Percentiles rank a stretch among this genome's conserved stretches.
phyloP scores from a whole-genome alignment of 306 rosid species.

The Prunus kanzakura region DNA sequence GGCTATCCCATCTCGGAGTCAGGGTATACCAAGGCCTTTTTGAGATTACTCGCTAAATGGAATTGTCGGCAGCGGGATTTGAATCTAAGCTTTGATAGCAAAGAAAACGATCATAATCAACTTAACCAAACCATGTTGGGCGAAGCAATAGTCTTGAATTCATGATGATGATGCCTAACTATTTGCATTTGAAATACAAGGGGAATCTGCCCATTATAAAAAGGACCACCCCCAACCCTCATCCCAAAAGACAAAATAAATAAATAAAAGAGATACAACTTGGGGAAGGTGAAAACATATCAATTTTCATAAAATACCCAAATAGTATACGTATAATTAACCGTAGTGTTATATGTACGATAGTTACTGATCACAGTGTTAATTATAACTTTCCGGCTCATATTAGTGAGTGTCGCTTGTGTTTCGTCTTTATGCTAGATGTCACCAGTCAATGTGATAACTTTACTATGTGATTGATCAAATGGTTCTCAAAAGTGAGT shows the following conservation, averaged over 20 bases:
- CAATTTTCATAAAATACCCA: too few species aligned
- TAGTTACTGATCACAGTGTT: neutral
- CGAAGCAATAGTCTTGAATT: neutral
- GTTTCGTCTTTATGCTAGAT: neutral
- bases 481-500: neutral
- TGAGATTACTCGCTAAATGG: fast-evolving
- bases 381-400: neutral
- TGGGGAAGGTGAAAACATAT: neutral
- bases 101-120: too few species aligned
- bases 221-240: neutral
- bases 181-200: slow-evolving; percentile 1
- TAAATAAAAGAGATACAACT: neutral
- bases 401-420: neutral
- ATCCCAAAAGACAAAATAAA: neutral
- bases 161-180: neutral
- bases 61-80: too few species aligned
- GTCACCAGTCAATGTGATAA: neutral
- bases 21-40: too few species aligned
- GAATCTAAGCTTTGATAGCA: too few species aligned
- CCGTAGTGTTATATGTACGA: neutral
- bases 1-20: fast-evolving
- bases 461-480: too few species aligned
- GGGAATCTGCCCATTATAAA: neutral
- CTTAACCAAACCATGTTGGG: too few species aligned
- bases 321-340: too few species aligned